Evolutionary conservation across 2,329 filamentous ascomycete species (phyloP).

Genomic region (Coniochaeta pulveracea): DNA sequence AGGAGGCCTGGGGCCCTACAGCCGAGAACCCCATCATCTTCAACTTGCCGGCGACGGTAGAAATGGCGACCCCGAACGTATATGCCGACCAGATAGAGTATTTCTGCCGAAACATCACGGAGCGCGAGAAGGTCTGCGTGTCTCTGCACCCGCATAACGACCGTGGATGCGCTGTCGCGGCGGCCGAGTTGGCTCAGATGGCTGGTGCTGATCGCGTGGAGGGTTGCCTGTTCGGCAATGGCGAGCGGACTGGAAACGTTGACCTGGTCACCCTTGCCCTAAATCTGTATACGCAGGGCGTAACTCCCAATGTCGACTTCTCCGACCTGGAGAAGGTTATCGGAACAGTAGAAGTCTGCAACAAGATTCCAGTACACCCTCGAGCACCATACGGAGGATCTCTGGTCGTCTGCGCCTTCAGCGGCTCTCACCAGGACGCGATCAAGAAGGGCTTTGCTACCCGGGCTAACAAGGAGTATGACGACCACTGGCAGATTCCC

Average conservation of each 20-base stretch:
- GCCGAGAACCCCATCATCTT: slow-evolving; percentile 69
- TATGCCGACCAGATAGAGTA: slow-evolving; percentile 96
- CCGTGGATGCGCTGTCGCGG: slow-evolving; percentile 66
- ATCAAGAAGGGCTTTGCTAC: slow-evolving; percentile 85
- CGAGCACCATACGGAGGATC: slow-evolving; percentile 85
- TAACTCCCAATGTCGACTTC: slow-evolving; percentile 79
- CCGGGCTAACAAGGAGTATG: slow-evolving; percentile 44
- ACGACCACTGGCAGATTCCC: slow-evolving; percentile 72
- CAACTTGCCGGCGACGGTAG: slow-evolving; percentile 92
- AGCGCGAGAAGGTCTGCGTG: slow-evolving; percentile 78
- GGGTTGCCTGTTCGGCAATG: slow-evolving; percentile 83
- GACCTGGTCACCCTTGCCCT: slow-evolving; percentile 86
- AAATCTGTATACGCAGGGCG: slow-evolving; percentile 91
- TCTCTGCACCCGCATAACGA: slow-evolving; percentile 94
- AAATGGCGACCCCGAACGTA: slow-evolving; percentile 88
- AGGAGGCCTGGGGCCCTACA: slow-evolving; percentile 82
- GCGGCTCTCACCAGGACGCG: slow-evolving; percentile 86
- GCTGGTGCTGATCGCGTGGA: slow-evolving; percentile 90
- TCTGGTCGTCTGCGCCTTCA: slow-evolving; percentile 80
- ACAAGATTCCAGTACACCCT: slow-evolving; percentile 87
- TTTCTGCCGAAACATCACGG: slow-evolving; percentile 76
- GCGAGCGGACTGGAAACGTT: slow-evolving; percentile 90
- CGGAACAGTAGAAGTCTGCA: slow-evolving; percentile 80
- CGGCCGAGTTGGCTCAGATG: slow-evolving; percentile 90
- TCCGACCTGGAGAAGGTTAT: slow-evolving; percentile 81